Evolutionary conservation across 805 yeast genomes (phyloP).

Genomic region (Alloascoidea africana): DNA sequence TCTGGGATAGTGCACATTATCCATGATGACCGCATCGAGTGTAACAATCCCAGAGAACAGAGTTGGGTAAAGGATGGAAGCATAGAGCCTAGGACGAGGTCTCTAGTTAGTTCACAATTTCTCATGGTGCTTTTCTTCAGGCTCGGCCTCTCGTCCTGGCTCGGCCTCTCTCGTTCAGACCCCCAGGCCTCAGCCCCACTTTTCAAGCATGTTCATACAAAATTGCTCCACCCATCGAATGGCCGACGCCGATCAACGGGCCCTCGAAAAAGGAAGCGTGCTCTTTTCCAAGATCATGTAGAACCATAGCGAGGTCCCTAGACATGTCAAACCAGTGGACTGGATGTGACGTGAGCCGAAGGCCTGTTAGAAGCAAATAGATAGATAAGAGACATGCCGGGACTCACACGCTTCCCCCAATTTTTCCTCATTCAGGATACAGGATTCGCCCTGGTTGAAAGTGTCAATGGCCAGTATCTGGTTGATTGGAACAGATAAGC

Average conservation of each 20-base stretch:
- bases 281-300: neutral
- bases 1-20: neutral
- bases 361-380: neutral
- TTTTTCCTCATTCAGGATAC: conserved; percentile 1
- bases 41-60: neutral
- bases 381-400: neutral
- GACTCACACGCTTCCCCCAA: neutral
- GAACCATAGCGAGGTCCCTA: neutral
- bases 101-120: neutral
- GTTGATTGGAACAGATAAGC: neutral
- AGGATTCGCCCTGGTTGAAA: conserved; percentile 1
- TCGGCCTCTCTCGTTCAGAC: too few relatives aligned
- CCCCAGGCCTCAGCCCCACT: too few relatives aligned
- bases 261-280: neutral
- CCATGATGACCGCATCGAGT: neutral
- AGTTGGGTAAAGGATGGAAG: neutral
- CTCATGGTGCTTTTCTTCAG: too few relatives aligned
- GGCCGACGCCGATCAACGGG: neutral
- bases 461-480: neutral
- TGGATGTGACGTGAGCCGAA: neutral
- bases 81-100: neutral
- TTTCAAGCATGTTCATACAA: too few relatives aligned
- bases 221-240: conserved; percentile 1
- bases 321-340: neutral
- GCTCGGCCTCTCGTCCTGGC: too few relatives aligned